Evolutionary conservation across 2,329 filamentous ascomycete species (phyloP).

Genomic region (Penicillium griseofulvum): DNA sequence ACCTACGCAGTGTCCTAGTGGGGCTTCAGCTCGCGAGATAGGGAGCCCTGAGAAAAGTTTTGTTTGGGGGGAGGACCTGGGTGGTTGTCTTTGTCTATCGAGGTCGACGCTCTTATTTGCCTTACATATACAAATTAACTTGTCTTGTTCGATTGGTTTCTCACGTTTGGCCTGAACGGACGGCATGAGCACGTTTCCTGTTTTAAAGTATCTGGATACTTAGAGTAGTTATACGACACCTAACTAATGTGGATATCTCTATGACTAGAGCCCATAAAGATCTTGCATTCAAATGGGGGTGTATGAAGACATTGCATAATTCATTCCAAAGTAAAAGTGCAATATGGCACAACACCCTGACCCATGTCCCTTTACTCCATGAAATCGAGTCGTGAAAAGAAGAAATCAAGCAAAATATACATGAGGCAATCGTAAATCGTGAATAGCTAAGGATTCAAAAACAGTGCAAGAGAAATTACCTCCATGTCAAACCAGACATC

Average conservation of each 20-base stretch:
- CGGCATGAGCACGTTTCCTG: too few species aligned
- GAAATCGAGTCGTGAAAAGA: background rate
- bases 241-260: background rate
- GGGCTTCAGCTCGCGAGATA: too few species aligned
- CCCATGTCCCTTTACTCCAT: background rate
- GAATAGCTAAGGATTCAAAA: background rate
- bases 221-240: background rate
- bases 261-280: background rate
- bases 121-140: too few species aligned
- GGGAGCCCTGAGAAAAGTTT: too few species aligned
- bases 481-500: background rate
- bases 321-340: background rate
- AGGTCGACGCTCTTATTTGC: background rate
- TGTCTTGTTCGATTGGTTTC: background rate
- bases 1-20: too few species aligned
- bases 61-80: background rate
- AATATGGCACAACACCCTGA: background rate
- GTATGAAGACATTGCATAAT: background rate
- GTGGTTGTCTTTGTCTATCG: too few species aligned
- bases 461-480: background rate
- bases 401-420: background rate
- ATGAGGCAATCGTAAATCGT: constrained; percentile 7
- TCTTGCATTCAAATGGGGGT: background rate
- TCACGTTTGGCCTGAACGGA: too few species aligned
- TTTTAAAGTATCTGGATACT: background rate